Evolutionary conservation across 2,329 filamentous ascomycete species (phyloP), one percentile per base, ranked within the genome.

Genomic region (Microdochium bolleyi): DNA sequence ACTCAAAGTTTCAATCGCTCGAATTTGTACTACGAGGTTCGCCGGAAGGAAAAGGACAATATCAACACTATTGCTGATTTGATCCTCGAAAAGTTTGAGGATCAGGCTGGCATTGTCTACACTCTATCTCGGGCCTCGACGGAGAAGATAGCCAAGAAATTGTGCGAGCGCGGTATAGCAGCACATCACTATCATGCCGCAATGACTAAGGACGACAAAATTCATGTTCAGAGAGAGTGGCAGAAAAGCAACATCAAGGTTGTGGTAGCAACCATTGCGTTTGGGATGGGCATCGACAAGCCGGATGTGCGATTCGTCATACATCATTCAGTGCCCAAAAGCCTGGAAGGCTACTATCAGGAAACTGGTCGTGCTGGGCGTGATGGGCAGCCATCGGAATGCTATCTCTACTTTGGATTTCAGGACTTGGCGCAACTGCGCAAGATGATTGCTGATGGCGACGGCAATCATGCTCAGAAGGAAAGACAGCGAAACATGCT

Each of bases 251-350:
- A 76, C 51, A 81, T 86, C 62, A 88, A 96, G 60, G 88, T 99
- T 32, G 95, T 99, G 46, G 94, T 99, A 50, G 95, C 94, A 21
- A 99, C 94, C 0, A 97, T 99, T 67, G 94, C 94, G 24, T 99
- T 99, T 65, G 94, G 94, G 7, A 99, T 99, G 94, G 94, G 94
- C n/a, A 99, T 99, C 58, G 94, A 99, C 73, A 99, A 99, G 68
- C 83, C 92, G 1, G 88, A 99, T 66, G 94, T 99, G 49, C 88
- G 94, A 25, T 99, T 95, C 66, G 94, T 99, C 32, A 89, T 99
- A 41, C 95, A 99, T 64, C 87, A 95, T 62, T 88, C 85, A 46
- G 77, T 99, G 5, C 94, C 94, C 1, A 97, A 99, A 70, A 96
- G 90, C 61, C 74, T 99, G 52, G 94, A 99, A 70, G 94, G 94